phyloP scores from a whole-genome alignment of 306 rosid genomes.

The Pterocarpus macrocarpus region DNA sequence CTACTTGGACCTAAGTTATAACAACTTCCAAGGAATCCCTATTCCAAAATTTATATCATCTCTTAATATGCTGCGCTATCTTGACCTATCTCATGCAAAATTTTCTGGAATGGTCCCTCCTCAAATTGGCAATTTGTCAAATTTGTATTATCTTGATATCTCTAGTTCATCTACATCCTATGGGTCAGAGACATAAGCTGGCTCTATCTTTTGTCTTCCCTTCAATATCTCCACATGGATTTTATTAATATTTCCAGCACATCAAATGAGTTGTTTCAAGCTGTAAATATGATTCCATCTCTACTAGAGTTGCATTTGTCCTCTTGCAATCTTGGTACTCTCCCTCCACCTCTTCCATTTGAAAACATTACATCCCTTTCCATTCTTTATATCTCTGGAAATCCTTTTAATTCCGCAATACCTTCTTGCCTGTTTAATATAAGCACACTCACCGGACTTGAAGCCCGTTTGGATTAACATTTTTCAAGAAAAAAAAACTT shows the following conservation, averaged over 20 bases:
- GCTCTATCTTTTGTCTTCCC: background rate
- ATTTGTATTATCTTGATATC: slow-evolving; percentile 29
- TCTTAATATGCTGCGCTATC: background rate
- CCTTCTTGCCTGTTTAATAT: slow-evolving; percentile 31
- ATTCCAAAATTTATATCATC: slow-evolving; percentile 7
- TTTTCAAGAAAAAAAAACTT: too few species aligned
- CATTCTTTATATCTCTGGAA: slow-evolving; percentile 24
- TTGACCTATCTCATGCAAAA: background rate
- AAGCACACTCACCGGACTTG: slow-evolving; percentile 17
- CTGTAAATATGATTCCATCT: slow-evolving; percentile 25
- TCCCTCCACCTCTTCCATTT: slow-evolving; percentile 21
- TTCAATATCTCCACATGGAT: slow-evolving; percentile 34
- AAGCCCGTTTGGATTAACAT: too few species aligned
- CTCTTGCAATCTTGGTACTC: background rate
- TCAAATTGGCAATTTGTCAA: slow-evolving; percentile 29
- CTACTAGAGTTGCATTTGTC: slow-evolving; percentile 25
- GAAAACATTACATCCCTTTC: slow-evolving; percentile 36
- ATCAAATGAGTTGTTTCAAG: slow-evolving; percentile 2
- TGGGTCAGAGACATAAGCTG: slow-evolving; percentile 9
- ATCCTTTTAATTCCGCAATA: slow-evolving; percentile 4
- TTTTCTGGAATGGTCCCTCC: background rate
- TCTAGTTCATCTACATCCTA: background rate
- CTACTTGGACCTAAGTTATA: slow-evolving; percentile 17
- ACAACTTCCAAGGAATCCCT: background rate
- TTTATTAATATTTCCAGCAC: background rate